phyloP scores from a whole-genome alignment of 371 early-diverging fungal species.

The Mucor velutinosus region DNA sequence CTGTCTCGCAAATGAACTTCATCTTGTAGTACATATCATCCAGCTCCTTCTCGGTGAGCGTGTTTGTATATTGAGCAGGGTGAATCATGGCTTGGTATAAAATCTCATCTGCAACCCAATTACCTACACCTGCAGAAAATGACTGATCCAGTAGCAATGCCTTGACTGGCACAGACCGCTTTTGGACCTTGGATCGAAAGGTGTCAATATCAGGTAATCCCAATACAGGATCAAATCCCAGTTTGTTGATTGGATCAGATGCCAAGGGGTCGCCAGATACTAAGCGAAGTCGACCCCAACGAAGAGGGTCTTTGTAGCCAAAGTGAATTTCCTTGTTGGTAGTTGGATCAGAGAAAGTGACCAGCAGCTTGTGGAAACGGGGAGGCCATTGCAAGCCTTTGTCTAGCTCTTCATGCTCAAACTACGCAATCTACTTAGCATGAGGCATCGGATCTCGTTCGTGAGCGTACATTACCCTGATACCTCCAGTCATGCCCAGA shows the following conservation, averaged over 20 bases:
- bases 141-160: conserved; percentile 59
- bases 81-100: conserved; percentile 63
- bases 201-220: conserved; percentile 40
- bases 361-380: conserved; percentile 49
- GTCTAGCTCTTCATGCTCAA: conserved; percentile 38
- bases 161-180: conserved; percentile 56
- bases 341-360: conserved; percentile 31
- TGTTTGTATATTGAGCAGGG: conserved; percentile 56
- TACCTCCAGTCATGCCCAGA: conserved; percentile 63
- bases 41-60: conserved; percentile 48
- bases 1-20: conserved; percentile 42
- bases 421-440: conserved; percentile 13
- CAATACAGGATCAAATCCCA: conserved; percentile 65
- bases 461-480: conserved; percentile 4
- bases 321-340: conserved; percentile 27
- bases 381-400: conserved; percentile 57
- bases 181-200: conserved; percentile 35
- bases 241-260: conserved; percentile 48
- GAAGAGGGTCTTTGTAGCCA: conserved; percentile 59
- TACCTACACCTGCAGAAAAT: conserved; percentile 73
- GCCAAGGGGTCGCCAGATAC: conserved; percentile 45
- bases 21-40: conserved; percentile 40
- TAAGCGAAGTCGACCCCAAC: conserved; percentile 56
- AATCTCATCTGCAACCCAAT: conserved; percentile 72
- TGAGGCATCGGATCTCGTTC: neutral